These are phyloP conservation scores for Citrullus mucosospermus DNA, from an alignment of 306 rosid genomes.

Conservation along the genomic window DNA sequence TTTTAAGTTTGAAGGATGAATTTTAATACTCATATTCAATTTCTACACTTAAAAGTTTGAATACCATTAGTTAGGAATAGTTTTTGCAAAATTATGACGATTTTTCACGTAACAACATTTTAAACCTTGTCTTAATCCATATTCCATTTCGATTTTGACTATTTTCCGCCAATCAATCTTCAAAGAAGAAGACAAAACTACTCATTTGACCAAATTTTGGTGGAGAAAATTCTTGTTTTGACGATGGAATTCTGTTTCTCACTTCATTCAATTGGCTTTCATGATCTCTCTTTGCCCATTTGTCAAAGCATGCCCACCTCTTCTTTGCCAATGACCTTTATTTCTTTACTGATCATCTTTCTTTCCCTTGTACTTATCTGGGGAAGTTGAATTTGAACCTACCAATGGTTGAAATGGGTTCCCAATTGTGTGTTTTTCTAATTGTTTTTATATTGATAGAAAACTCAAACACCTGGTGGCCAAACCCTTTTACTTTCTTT, in stretches of 20 bases:
- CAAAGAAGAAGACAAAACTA: background rate
- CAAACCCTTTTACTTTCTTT: background rate
- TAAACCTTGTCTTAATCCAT: no score
- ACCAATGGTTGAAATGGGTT: background rate
- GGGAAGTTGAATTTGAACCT: background rate
- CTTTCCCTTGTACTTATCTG: background rate
- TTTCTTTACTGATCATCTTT: background rate
- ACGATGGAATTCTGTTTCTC: background rate
- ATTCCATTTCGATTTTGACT: background rate
- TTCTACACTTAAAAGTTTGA: no score
- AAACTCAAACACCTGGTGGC: slow-evolving; percentile 1
- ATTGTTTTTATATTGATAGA: background rate
- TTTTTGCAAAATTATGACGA: no score
- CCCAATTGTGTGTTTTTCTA: background rate
- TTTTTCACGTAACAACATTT: no score
- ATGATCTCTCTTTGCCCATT: background rate
- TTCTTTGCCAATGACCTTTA: background rate
- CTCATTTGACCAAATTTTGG: background rate
- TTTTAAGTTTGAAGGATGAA: no score
- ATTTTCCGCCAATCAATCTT: background rate
- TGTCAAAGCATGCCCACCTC: slow-evolving; percentile 4
- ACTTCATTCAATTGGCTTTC: background rate
- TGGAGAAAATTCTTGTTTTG: background rate
- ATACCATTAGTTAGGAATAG: no score
- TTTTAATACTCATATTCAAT: no score